Conservation (phyloP, 441 rosid genomes). For the Lepidium campestre region DNA sequence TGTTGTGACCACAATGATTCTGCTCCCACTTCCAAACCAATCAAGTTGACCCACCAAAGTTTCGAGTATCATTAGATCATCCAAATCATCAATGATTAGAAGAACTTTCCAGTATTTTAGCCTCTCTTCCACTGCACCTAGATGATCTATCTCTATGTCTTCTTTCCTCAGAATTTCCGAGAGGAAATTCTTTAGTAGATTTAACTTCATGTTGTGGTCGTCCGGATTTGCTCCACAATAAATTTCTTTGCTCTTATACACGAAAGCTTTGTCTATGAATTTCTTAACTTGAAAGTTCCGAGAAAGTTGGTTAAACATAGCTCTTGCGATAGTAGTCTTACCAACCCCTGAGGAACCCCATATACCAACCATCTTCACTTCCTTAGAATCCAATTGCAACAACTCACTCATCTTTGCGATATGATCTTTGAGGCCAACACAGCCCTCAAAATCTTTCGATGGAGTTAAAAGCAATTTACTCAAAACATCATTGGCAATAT, state of each 20-base stretch:
- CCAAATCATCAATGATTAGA: neutral
- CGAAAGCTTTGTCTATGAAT: neutral
- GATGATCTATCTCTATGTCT: neutral
- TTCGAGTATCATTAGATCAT: neutral
- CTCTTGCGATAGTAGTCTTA: neutral
- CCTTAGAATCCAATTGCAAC: neutral
- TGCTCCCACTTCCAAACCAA: conserved; percentile 25
- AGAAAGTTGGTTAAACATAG: neutral
- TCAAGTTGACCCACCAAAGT: neutral
- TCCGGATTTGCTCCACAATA: neutral
- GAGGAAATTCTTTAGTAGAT: neutral
- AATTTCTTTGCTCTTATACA: neutral
- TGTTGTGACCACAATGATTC: conserved; percentile 18
- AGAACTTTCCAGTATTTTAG: neutral
- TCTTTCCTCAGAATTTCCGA: neutral
- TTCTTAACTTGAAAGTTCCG: neutral
- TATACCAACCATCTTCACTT: neutral
- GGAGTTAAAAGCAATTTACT: neutral
- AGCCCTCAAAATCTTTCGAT: neutral
- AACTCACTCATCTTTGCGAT: neutral
- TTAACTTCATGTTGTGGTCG: neutral
- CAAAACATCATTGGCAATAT: neutral
- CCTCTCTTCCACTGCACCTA: neutral
- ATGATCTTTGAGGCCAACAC: neutral
- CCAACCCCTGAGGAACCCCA: neutral